Percentiles rank a stretch among this genome's conserved stretches.
Evolutionary conservation across 2,329 filamentous ascomycete species (phyloP).

Genomic region (Colletotrichum euphorbiae): DNA sequence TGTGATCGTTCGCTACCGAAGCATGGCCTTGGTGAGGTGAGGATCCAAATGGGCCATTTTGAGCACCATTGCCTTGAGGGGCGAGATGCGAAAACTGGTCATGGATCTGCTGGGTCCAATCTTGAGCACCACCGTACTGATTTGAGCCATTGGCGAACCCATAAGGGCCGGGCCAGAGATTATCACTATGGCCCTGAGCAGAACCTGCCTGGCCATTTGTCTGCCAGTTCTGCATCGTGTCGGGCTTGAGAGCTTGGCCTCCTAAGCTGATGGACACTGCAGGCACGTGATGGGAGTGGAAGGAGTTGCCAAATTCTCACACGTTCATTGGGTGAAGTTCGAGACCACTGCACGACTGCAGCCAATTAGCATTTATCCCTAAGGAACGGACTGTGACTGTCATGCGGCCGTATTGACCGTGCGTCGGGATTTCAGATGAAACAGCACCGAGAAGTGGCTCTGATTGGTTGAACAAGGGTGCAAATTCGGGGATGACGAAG

Average conservation of each 20-base stretch:
- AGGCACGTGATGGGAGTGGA: conserved; percentile 28
- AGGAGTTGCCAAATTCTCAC: conserved; percentile 26
- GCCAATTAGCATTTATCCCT: conserved; percentile 35
- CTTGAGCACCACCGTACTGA: conserved; percentile 53
- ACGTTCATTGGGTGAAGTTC: conserved; percentile 24
- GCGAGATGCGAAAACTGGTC: conserved; percentile 53
- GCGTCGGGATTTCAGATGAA: conserved; percentile 29
- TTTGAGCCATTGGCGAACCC: conserved; percentile 28
- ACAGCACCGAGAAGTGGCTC: neutral
- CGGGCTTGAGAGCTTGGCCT: conserved; percentile 1
- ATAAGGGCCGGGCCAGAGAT: conserved; percentile 35
- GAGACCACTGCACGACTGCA: conserved; percentile 31
- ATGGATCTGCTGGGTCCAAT: conserved; percentile 52
- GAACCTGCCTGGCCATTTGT: conserved; percentile 36
- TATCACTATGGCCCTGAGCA: conserved; percentile 39
- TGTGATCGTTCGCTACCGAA: conserved; percentile 30
- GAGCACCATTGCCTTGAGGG: conserved; percentile 50
- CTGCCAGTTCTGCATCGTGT: conserved; percentile 41
- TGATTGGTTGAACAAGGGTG: conserved; percentile 28
- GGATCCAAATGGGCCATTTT: conserved; percentile 28
- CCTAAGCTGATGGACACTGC: neutral
- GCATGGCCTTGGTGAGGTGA: conserved; percentile 38
- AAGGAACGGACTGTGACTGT: conserved; percentile 14
- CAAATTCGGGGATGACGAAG: neutral
- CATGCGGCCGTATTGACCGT: conserved; percentile 22